These are phyloP conservation scores for Alternaria sp. DNA, from an alignment of 2,329 filamentous ascomycete species.

Conservation along the genomic window DNA sequence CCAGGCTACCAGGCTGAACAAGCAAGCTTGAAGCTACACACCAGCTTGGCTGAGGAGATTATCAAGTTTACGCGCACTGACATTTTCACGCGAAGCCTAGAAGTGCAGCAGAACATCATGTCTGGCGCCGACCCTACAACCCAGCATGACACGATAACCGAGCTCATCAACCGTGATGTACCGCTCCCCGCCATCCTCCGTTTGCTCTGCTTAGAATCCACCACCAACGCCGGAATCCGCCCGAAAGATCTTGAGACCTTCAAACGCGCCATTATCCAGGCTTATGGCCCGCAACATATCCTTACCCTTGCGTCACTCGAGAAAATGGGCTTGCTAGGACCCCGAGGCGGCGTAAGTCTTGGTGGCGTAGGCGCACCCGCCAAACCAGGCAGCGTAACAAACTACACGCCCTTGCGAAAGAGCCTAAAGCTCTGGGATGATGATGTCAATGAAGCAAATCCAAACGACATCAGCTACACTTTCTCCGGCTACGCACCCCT, in stretches of 20 bases:
- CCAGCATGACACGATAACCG: conserved; percentile 90
- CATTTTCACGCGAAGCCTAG: conserved; percentile 84
- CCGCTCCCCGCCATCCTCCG: conserved; percentile 84
- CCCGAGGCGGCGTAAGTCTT: conserved; percentile 53
- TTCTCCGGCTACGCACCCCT: conserved; percentile 97
- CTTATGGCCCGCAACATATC: conserved; percentile 94
- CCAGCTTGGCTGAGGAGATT: conserved; percentile 91
- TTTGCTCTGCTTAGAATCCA: conserved; percentile 89
- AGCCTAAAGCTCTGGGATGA: conserved; percentile 90
- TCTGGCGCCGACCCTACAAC: conserved; percentile 88
- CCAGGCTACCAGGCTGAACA: conserved; percentile 94
- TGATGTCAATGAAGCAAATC: conserved; percentile 94
- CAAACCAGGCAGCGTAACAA: conserved; percentile 65
- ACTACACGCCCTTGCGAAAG: conserved; percentile 89
- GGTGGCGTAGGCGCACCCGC: conserved; percentile 57
- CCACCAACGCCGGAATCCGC: conserved; percentile 86
- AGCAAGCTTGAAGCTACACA: conserved; percentile 90
- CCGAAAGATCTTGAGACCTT: conserved; percentile 90
- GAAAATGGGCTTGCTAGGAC: conserved; percentile 85
- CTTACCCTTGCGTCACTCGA: conserved; percentile 89
- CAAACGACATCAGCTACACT: conserved; percentile 95
- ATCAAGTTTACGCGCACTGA: conserved; percentile 92
- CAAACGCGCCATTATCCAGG: conserved; percentile 85
- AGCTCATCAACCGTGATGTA: conserved; percentile 88
- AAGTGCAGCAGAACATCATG: conserved; percentile 95